Conservation (phyloP, 2,329 filamentous ascomycete species). For the Aspergillus aculeatinus region DNA sequence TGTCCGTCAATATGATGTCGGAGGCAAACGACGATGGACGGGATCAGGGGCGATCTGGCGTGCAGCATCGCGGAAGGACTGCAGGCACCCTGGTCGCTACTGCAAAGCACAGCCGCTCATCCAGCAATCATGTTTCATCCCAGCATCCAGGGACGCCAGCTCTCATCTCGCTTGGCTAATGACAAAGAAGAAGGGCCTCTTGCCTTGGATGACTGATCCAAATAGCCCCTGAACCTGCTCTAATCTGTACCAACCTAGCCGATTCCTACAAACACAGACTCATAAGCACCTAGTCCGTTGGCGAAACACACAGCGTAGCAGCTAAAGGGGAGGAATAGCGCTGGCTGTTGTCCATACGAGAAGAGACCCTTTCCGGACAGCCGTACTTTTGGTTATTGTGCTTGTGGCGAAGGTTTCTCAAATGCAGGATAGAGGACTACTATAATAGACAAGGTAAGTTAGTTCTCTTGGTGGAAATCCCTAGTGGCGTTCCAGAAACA, state of each 20-base stretch:
- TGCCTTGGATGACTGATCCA: not conserved
- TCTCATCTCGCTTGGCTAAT: constrained; percentile 3
- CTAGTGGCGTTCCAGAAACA: constrained; percentile 17
- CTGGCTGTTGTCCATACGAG: not conserved
- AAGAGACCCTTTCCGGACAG: not conserved
- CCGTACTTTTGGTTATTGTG: not conserved
- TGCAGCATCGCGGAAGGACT: constrained; percentile 12
- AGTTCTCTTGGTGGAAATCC: constrained; percentile 7
- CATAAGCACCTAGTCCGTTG: not conserved
- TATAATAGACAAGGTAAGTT: not conserved
- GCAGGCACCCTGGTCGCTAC: constrained; percentile 15
- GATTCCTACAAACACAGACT: not conserved
- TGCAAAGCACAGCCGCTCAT: constrained; percentile 13
- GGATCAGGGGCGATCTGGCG: constrained; percentile 7
- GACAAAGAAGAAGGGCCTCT: not conserved
- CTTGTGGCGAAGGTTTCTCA: not conserved
- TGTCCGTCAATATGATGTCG: not conserved
- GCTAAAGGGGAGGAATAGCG: not conserved
- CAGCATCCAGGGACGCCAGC: constrained; percentile 4
- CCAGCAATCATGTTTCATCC: constrained; percentile 11
- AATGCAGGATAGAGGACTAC: not conserved
- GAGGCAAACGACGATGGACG: not conserved
- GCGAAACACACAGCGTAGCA: not conserved
- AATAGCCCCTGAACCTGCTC: not conserved
- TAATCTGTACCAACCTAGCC: not conserved